Evolutionary conservation across 192 early-diverging fungal genomes (phyloP).

Genomic region (Allomyces macrogynus): DNA sequence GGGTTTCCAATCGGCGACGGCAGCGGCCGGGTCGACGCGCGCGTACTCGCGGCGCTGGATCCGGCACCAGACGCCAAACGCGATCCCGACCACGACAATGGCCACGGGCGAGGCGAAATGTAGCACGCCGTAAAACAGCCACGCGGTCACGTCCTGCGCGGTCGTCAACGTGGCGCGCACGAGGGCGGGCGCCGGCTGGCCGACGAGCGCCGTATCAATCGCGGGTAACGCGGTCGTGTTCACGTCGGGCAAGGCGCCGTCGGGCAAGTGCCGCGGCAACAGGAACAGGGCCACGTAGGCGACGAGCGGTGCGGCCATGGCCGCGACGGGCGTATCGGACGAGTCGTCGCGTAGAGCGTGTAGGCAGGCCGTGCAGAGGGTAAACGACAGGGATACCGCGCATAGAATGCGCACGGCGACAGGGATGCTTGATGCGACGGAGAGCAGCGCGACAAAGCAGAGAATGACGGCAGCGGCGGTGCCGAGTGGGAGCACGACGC

Average conservation of each 20-base stretch:
- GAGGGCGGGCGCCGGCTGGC: background rate
- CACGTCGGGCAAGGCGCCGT: background rate
- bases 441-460: no score
- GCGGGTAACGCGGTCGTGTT: background rate
- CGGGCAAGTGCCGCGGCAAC: background rate
- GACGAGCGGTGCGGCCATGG: background rate
- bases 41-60: conserved; percentile 39
- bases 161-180: background rate
- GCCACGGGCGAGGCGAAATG: conserved; percentile 45
- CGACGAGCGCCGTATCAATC: background rate
- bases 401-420: no score
- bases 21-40: conserved; percentile 44
- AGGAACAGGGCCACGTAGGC: background rate
- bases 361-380: no score
- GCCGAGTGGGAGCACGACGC: no score
- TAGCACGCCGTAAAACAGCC: conserved; percentile 49
- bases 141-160: conserved; percentile 33
- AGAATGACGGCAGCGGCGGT: no score
- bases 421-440: no score
- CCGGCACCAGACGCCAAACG: conserved; percentile 23
- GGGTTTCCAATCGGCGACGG: conserved; percentile 42
- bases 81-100: conserved; percentile 21
- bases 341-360: no score
- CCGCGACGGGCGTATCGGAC: no score
- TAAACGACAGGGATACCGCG: no score